Conservation (phyloP, 73 alveolate genomes). For the Stentor roeselii region DNA sequence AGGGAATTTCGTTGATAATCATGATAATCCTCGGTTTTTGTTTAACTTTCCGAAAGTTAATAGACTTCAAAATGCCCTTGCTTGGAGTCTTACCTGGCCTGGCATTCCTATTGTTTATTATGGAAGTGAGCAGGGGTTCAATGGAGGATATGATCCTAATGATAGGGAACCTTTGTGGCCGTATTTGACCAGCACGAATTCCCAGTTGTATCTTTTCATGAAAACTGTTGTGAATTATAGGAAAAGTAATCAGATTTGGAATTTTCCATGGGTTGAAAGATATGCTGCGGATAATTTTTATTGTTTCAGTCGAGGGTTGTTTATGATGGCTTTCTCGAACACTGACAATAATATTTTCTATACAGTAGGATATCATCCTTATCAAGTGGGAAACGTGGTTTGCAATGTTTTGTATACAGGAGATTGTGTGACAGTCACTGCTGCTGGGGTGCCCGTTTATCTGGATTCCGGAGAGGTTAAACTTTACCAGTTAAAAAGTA, state of each 20-base stretch:
- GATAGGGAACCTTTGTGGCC: constrained; percentile 75
- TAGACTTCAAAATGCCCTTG: constrained; percentile 55
- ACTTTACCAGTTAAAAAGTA: too few relatives aligned
- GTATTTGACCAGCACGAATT: too few relatives aligned
- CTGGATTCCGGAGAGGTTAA: too few relatives aligned
- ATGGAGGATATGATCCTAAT: constrained; percentile 82
- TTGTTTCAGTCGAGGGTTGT: constrained; percentile 75
- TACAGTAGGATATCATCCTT: constrained; percentile 55
- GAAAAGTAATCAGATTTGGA: constrained; percentile 58
- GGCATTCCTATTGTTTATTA: constrained; percentile 88
- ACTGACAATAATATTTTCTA: too few relatives aligned
- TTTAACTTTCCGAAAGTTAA: constrained; percentile 15
- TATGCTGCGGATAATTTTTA: constrained; percentile 60
- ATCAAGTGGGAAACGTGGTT: constrained; percentile 45
- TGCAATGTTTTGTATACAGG: constrained; percentile 58
- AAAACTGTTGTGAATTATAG: too few relatives aligned
- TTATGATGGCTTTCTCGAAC: constrained; percentile 61
- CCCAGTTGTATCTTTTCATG: too few relatives aligned
- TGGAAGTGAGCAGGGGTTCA: constrained; percentile 82
- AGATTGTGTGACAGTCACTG: constrained; percentile 60
- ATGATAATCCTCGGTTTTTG: constrained; percentile 78
- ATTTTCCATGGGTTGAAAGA: constrained; percentile 50
- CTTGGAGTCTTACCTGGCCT: constrained; percentile 55
- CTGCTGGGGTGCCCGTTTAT: too few relatives aligned
- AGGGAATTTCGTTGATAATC: constrained; percentile 69